Evolutionary conservation across 2,329 filamentous ascomycete genomes (phyloP), one percentile per base, ranked within the genome.

Genomic region (Cytospora leucostoma): DNA sequence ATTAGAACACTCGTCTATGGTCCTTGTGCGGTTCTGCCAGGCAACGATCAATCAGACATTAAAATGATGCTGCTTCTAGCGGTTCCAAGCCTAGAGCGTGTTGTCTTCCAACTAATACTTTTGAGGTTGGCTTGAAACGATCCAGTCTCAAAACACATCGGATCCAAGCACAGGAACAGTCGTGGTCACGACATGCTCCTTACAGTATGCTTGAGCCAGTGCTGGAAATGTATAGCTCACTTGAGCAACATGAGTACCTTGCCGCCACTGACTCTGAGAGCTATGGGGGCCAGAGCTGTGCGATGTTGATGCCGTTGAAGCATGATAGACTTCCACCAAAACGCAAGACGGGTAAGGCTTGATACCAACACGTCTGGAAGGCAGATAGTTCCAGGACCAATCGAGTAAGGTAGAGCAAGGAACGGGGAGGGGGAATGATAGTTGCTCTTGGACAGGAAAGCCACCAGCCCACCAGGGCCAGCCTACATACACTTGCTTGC

Each of bases 401-500:
- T 10, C 17, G 17, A 19, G 19, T 10, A 15, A 1, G 10, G 17
- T 8, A 19, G 10, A 44, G 40, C 17, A 44, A 19, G n/a, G 40
- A 44, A 8, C 6, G 19, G 17, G 1, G 21, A 47, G n/a, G 7
- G n/a, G 12, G 44, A 5, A 10, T 12, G 8, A 47, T 4, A 3
- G 44, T 8, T n/a, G n/a, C n/a, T n/a, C 40, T n/a, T 21, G n/a
- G 7, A 11, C 44, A 10, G 13, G 10, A 19, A 19, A 21, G n/a
- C 27, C 38, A 11, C 32, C n/a, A 7, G 3, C 32, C 17, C 27
- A 32, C 37, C 38, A 33, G 47, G 32, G 4, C 19, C 35, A 19
- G 52, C 33, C 59, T 44, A 7, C 11, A 50, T 55, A 38, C 51
- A 44, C 59, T 38, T 61, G 59, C 59, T 52, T 52, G 27, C 27